Conservation (phyloP, 768 basidiomycete species). For the Mycena galopus region DNA sequence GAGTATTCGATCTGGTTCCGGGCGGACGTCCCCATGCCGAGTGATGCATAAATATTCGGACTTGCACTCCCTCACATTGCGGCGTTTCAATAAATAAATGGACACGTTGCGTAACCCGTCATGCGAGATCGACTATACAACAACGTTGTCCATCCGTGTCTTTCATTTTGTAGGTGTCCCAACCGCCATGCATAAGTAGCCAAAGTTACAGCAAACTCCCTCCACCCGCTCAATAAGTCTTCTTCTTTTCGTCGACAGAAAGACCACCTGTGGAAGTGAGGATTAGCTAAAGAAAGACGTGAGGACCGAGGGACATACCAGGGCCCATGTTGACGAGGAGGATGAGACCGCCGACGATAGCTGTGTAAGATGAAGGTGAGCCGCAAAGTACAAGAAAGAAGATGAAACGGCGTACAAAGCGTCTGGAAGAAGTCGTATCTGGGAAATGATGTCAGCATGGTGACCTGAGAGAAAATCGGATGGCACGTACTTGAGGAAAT, state of each 20-base stretch:
- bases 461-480: slow-evolving; percentile 1
- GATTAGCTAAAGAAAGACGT: slow-evolving; percentile 6
- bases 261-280: slow-evolving; percentile 73
- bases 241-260: slow-evolving; percentile 99
- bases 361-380: slow-evolving; percentile 41
- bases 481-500: slow-evolving; percentile 91
- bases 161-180: not conserved
- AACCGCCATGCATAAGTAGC: slow-evolving; percentile 22
- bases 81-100: not conserved
- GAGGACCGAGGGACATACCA: slow-evolving; percentile 60
- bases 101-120: not conserved
- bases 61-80: too few species aligned
- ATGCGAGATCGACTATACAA: not conserved
- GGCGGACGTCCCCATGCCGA: too few species aligned
- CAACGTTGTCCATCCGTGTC: slow-evolving; percentile 14
- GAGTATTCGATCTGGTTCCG: too few species aligned
- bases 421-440: slow-evolving; percentile 99
- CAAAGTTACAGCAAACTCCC: slow-evolving; percentile 14
- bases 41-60: not conserved
- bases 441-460: slow-evolving; percentile 40
- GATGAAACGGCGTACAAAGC: slow-evolving; percentile 64
- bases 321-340: slow-evolving; percentile 99
- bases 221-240: slow-evolving; percentile 78
- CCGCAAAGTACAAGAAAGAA: not conserved
- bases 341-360: slow-evolving; percentile 97